Conservation (phyloP, 2,329 filamentous ascomycete genomes). For the Trichoderma citrinoviride region DNA sequence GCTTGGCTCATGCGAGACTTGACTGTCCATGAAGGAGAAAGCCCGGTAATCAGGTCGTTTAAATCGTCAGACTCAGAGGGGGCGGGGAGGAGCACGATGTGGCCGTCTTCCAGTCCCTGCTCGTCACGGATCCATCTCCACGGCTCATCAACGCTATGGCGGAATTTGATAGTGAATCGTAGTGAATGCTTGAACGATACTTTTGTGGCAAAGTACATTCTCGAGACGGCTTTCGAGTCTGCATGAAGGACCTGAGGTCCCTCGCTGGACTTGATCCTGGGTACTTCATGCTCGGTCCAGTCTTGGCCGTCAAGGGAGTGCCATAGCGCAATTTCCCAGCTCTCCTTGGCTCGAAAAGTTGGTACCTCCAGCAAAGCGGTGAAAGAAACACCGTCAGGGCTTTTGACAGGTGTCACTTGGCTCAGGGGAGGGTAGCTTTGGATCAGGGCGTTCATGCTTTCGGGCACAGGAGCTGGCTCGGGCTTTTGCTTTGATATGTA, state of each 20-base stretch:
- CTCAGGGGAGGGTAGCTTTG: constrained; percentile 68
- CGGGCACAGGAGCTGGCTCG: constrained; percentile 28
- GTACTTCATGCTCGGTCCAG: constrained; percentile 53
- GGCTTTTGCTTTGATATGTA: constrained; percentile 40
- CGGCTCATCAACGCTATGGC: constrained; percentile 46
- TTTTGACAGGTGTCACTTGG: constrained; percentile 63
- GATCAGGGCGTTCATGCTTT: constrained; percentile 40
- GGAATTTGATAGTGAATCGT: constrained; percentile 71
- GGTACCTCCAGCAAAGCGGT: constrained; percentile 69
- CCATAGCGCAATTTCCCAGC: constrained; percentile 77
- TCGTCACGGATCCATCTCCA: constrained; percentile 73
- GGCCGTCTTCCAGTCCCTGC: constrained; percentile 61
- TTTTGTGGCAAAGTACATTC: constrained; percentile 54
- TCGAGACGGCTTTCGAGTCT: constrained; percentile 26
- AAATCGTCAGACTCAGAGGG: constrained; percentile 42
- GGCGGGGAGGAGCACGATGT: constrained; percentile 48
- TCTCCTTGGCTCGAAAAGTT: constrained; percentile 48
- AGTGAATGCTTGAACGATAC: constrained; percentile 50
- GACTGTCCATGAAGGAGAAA: constrained; percentile 57
- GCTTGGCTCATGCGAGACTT: constrained; percentile 61
- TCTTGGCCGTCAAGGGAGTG: constrained; percentile 56
- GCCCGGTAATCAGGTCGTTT: constrained; percentile 53
- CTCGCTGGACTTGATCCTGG: constrained; percentile 26
- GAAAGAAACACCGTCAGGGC: constrained; percentile 51
- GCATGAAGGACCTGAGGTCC: constrained; percentile 53